A percentile compares a stretch with the other conserved stretches of the same genome.
Conservation (phyloP, 306 rosid genomes). For the Vachellia pachyceras region DNA sequence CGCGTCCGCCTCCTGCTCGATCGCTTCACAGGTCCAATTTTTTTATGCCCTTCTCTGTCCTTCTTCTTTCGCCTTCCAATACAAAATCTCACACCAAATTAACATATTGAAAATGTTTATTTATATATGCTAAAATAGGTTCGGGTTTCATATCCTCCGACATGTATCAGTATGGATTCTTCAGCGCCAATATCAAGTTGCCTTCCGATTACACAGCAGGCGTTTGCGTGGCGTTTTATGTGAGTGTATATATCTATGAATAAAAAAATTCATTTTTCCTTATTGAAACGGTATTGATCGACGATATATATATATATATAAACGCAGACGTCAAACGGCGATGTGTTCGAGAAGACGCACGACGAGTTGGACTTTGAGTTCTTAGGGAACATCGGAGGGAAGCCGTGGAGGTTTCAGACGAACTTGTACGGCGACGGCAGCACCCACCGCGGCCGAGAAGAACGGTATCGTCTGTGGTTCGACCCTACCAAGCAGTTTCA, state of each 20-base stretch:
- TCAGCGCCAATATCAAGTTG: conserved; percentile 93
- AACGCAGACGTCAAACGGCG: conserved; percentile 91
- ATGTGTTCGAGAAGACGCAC: conserved; percentile 83
- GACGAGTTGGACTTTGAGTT: conserved; percentile 98
- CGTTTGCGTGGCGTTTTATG: conserved; percentile 95
- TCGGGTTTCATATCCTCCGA: conserved; percentile 72
- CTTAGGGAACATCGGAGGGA: conserved; percentile 94
- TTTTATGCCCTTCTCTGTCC: too few relatives aligned
- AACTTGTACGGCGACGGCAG: conserved; percentile 97
- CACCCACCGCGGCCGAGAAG: conserved; percentile 86
- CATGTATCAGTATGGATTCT: conserved; percentile 54
- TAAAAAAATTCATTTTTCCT: too few relatives aligned
- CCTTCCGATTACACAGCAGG: conserved; percentile 97
- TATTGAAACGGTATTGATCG: not conserved
- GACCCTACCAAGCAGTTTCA: conserved; percentile 92
- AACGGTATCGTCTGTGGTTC: conserved; percentile 92
- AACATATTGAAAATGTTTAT: too few relatives aligned
- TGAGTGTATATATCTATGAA: too few relatives aligned
- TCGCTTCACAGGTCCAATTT: too few relatives aligned
- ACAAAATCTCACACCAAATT: too few relatives aligned
- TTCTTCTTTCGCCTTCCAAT: too few relatives aligned
- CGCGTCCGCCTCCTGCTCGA: too few relatives aligned
- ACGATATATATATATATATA: not conserved
- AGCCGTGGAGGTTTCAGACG: conserved; percentile 98
- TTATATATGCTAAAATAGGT: conserved; percentile 63